Evolutionary conservation across 768 basidiomycete genomes (phyloP).

Genomic region (Serendipita sp.): DNA sequence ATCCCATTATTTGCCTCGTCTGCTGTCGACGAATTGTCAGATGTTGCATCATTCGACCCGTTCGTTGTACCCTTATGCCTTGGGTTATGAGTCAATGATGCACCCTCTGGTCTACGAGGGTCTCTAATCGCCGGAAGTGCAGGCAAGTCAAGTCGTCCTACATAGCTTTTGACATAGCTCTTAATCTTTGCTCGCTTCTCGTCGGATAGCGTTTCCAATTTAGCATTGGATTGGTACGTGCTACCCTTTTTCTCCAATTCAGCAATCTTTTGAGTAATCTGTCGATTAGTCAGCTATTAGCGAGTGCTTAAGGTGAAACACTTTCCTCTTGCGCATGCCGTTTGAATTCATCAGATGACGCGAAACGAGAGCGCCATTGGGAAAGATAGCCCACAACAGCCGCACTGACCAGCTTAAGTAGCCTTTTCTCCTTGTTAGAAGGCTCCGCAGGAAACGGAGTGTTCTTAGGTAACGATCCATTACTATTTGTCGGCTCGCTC

Average conservation of each 20-base stretch:
- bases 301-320: neutral
- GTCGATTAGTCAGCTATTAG: conserved; percentile 4
- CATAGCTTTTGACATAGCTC: conserved; percentile 83
- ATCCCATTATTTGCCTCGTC: too few relatives aligned
- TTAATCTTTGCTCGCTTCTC: conserved; percentile 85
- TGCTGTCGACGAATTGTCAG: too few relatives aligned
- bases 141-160: conserved; percentile 39
- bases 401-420: conserved; percentile 68
- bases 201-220: conserved; percentile 60
- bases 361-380: conserved; percentile 62
- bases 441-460: neutral
- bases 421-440: conserved; percentile 45
- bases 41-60: too few relatives aligned
- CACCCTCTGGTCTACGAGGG: neutral
- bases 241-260: conserved; percentile 91
- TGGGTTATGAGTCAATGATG: too few relatives aligned
- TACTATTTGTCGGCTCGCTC: conserved; percentile 10
- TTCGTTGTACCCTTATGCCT: too few relatives aligned
- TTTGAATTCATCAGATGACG: conserved; percentile 67
- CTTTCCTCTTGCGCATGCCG: conserved; percentile 85
- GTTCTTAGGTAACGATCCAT: conserved; percentile 5
- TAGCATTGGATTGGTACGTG: conserved; percentile 47
- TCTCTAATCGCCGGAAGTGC: neutral
- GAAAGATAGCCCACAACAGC: conserved; percentile 89
- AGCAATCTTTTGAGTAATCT: conserved; percentile 77